Conservation (phyloP, 306 rosid genomes). For the Vigna trinervia region DNA sequence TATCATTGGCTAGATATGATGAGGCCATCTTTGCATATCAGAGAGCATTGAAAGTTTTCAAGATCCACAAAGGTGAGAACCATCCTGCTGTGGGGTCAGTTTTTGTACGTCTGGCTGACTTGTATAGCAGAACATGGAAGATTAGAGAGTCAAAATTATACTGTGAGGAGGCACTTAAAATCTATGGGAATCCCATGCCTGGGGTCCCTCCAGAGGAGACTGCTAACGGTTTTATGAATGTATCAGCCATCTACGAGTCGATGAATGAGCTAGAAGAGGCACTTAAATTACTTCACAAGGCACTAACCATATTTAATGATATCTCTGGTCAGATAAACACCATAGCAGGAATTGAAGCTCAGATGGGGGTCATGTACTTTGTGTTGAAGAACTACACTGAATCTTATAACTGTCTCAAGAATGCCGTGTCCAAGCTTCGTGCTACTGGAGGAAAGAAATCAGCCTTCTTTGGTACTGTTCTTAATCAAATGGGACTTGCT, state of each 20-base stretch:
- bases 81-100: constrained; percentile 89
- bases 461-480: constrained; percentile 85
- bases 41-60: constrained; percentile 84
- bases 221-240: constrained; percentile 83
- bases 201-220: constrained; percentile 80
- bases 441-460: constrained; percentile 83
- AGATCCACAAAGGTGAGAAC: constrained; percentile 84
- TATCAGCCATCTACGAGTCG: constrained; percentile 87
- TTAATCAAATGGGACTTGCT: constrained; percentile 92
- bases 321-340: constrained; percentile 86
- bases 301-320: constrained; percentile 64
- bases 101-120: constrained; percentile 80
- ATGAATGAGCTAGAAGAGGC: constrained; percentile 87
- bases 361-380: constrained; percentile 87
- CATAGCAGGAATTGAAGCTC: constrained; percentile 94
- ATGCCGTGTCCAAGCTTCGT: constrained; percentile 79
- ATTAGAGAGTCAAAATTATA: constrained; percentile 75
- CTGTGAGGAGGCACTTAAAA: constrained; percentile 84
- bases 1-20: constrained; percentile 82
- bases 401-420: constrained; percentile 72
- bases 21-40: constrained; percentile 84
- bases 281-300: constrained; percentile 70
- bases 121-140: constrained; percentile 82
- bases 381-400: constrained; percentile 72
- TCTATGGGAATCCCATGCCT: constrained; percentile 78